Evolutionary conservation across 768 basidiomycete genomes (phyloP), one percentile per base, ranked within the genome.

Genomic region (Psilocybe azurescens): DNA sequence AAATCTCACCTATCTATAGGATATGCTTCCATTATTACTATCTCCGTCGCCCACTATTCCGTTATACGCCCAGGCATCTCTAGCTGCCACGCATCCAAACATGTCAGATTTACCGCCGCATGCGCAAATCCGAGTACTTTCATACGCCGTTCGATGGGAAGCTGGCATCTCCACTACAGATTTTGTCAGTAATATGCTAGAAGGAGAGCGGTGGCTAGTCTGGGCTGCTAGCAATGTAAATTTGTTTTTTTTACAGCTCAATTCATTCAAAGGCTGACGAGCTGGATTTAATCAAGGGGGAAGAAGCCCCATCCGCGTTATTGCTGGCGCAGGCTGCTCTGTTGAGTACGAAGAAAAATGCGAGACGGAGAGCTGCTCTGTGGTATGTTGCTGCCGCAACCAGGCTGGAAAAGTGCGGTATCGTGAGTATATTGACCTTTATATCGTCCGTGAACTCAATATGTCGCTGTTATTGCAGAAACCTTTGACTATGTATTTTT

Each of bases 401-500:
- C 60, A 78, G 86, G 61, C 75, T 95, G 32, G 93, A 95, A 72
- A 94, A 91, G 75, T 90, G 88, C 66, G 93, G 93, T 20, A 88
- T 93, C 65, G 93, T 95, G 64, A 65, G 92, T 81, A 29, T 52
- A 44, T 60, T 24, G 63, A n/a, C 50, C 38, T 38, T 18, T 11
- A 54, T 36, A 52, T 61, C 32, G 1, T 48, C 36, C 51, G 38
- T 51, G 5, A 44, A 44, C 30, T 53, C 60, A 58, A 51, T 61
- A 32, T 38, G 24, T 24, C 24, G 24, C 24, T 24, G 24, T 41
- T 53, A 36, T 41, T 66, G 18, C 58, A 95, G 93, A 95, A 93
- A 90, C 88, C 91, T 0, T 70, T 95, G 58, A 94, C 93, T 2
- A 89, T 92, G 83, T 86, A 91, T 71, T 90, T 94, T 79, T 95